Evolutionary conservation across 768 basidiomycete species (phyloP), one percentile per base, ranked within the genome.

Genomic region (Lactarius hengduanensis): DNA sequence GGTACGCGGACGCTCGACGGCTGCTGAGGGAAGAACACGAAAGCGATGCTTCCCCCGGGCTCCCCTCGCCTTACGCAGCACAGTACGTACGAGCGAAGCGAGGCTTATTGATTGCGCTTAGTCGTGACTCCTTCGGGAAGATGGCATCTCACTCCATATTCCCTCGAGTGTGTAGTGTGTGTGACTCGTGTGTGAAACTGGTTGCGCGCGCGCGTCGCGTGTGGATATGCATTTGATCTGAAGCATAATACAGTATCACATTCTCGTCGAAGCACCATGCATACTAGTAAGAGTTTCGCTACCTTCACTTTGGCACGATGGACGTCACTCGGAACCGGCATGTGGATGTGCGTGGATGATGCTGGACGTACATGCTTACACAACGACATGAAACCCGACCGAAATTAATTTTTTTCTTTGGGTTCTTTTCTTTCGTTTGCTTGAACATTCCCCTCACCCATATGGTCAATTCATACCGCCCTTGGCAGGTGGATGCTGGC

Each of bases 181-280:
- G 43, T 53, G 50, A 53, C 22, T 53, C 50, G 50, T n/a, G 50
- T 10, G 50, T 53, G 50, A 53, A 53, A 53, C 50, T 53, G 13
- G 4, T 15, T 15, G 50, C 26, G 50, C 26, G 13, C 22, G 22
- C 47, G 5, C 47, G 50, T 53, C 50, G 47, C 47, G 22, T 53
- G 50, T 53, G 50, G 50, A 9, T 53, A 53, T 26, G 22, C n/a
- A 5, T 10, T 22, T 22, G 47, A 53, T 53, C 22, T 28, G 22
- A 26, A 26, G 13, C 50, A 53, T 53, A 32, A 53, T 53, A 32
- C 4, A 6, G 32, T 32, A 7, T 22, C 43, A 45, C n/a, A n/a
- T 45, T 45, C 20, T 45, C 20, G 43, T n/a, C 43, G 43, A 45
- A 45, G 43, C 43, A 45, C 20, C 9, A 45, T 45, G 20, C 20